These are phyloP conservation scores for Pinus tabuliformis DNA, from an alignment of 75 land plant genomes.

Conservation along the genomic window DNA sequence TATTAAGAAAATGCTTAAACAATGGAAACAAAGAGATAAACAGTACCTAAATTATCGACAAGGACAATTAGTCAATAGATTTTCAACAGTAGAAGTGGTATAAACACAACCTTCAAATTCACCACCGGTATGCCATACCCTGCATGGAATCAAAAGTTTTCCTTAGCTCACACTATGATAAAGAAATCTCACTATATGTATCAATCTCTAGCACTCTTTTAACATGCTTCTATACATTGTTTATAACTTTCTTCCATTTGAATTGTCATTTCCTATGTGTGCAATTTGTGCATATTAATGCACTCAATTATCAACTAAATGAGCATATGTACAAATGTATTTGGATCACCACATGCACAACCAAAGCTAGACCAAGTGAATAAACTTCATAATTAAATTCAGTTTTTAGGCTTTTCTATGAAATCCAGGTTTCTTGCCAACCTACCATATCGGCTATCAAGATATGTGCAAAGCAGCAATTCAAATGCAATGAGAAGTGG, in stretches of 20 bases:
- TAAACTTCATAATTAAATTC: not conserved
- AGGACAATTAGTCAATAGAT: slow-evolving; percentile 60
- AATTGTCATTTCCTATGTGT: not conserved
- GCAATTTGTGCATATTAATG: not conserved
- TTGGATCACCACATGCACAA: not conserved
- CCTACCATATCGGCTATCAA: slow-evolving; percentile 72
- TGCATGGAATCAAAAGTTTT: slow-evolving; percentile 24
- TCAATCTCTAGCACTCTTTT: not conserved
- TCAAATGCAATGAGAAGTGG: slow-evolving; percentile 94
- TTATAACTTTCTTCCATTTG: not conserved
- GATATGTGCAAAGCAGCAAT: slow-evolving; percentile 85
- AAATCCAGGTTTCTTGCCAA: not conserved
- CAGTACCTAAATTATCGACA: slow-evolving; percentile 83
- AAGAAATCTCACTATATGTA: not conserved
- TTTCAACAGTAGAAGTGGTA: slow-evolving; percentile 74
- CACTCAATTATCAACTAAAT: not conserved
- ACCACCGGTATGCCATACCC: slow-evolving; percentile 40
- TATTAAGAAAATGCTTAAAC: not conserved
- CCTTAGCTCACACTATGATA: not conserved
- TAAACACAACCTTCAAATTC: slow-evolving; percentile 84
- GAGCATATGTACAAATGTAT: not conserved
- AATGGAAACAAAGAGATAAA: slow-evolving; percentile 4
- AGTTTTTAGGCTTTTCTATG: not conserved
- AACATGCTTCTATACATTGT: not conserved
- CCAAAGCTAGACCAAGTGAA: not conserved